phyloP scores from a whole-genome alignment of 2,329 filamentous ascomycete species.

The Cryphonectria parasitica region DNA sequence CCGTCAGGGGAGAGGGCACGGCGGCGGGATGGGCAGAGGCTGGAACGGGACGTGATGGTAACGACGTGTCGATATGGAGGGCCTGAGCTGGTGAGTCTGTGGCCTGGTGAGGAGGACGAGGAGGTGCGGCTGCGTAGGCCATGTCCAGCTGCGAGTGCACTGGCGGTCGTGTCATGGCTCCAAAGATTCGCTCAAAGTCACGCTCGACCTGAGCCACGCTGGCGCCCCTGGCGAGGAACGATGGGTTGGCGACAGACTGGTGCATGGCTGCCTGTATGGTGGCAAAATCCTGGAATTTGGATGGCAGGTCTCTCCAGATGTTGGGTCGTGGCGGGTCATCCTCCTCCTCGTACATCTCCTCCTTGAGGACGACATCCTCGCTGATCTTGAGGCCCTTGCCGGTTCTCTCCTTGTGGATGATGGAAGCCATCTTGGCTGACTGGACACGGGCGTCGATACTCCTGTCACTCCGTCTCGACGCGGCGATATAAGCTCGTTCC shows the following conservation, averaged over 20 bases:
- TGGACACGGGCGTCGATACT: conserved; percentile 86
- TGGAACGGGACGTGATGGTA: neutral
- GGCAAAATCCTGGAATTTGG: conserved; percentile 24
- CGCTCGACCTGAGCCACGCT: conserved; percentile 18
- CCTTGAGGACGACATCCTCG: conserved; percentile 83
- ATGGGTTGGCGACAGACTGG: conserved; percentile 1
- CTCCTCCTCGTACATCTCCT: conserved; percentile 97
- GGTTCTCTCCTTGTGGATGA: conserved; percentile 72
- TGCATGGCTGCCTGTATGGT: conserved; percentile 23
- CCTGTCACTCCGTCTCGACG: conserved; percentile 83
- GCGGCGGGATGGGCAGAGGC: neutral
- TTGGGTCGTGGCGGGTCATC: conserved; percentile 70
- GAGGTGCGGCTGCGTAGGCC: neutral
- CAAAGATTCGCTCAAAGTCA: conserved; percentile 22
- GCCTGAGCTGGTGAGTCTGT: neutral
- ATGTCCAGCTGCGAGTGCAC: neutral
- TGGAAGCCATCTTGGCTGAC: conserved; percentile 81
- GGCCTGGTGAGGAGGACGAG: neutral
- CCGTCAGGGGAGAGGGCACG: neutral
- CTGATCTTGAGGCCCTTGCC: conserved; percentile 81
- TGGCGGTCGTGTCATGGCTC: neutral
- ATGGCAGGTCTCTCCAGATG: conserved; percentile 48
- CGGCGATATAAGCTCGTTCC: conserved; percentile 89
- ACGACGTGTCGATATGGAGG: neutral
- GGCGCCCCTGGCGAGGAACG: conserved; percentile 8